Base-by-base conservation (phyloP, 495 filamentous ascomycete genomes). In the Haplographium delicatum region DNA sequence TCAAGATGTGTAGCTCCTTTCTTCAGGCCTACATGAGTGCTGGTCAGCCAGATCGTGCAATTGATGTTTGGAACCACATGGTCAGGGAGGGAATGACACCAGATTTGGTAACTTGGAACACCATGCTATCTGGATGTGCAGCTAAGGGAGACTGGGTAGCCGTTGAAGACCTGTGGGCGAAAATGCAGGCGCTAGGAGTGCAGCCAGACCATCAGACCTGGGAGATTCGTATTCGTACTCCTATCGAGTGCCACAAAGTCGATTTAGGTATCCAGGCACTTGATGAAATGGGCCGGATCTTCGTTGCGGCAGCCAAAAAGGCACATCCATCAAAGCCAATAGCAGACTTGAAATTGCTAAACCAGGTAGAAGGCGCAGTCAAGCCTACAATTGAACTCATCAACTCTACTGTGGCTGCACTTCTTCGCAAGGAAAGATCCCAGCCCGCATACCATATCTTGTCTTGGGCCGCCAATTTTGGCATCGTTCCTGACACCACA, bases 61-160 rank as follows among this genome's bases (percentile, higher is more conserved):
- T 81, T 22, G 65, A 75, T 2, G 77, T 80, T 4, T 84, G 82
- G 78, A 79, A 81, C 49, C 54, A 70, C 46, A 78, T 86, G 72
- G 64, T 78, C 27, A 46, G 60, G 9, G 44, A 63, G 46, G 76
- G 75, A 0, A 55, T 78, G 25, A 59, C 63, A 25, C 81, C 84
- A 16, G 74, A 65, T 10, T 52, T 78, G 11, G 69, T 62, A 44
- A 81, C 82, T 0, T 88, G 79, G 78, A 78, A 73, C 30, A 64
- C 72, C 23, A 85, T 88, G 80, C 69, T 88, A 20, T 55, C 68
- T 22, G 85, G 83, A 15, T 82, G 75, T 53, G 63, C 62, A 51
- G 65, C 61, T 16, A 65, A 72, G 11, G 50, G 62, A 19, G 78
- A 84, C 52, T 13, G 64, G 13, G 53, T 68, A 8, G 75, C 71